These are phyloP conservation scores for Phaseolus coccineus DNA, from an alignment of 331 rosid genomes.

Conservation along the genomic window DNA sequence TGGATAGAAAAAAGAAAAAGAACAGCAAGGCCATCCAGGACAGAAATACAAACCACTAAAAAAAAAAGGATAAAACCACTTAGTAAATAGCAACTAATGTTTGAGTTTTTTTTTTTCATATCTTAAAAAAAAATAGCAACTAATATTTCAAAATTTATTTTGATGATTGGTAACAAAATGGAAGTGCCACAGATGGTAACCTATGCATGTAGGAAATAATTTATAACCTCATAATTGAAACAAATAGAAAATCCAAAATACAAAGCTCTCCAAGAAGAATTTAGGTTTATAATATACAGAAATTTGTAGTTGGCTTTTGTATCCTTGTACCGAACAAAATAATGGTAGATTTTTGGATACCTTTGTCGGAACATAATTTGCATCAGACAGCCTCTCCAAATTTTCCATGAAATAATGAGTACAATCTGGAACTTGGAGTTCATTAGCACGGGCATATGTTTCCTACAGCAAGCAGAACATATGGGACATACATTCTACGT, in stretches of 20 bases:
- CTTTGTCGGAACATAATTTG: conserved; percentile 22
- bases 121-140: not conserved
- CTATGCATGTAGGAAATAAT: not conserved
- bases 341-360: conserved; percentile 2
- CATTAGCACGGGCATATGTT: conserved; percentile 17
- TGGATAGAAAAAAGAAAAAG: not conserved
- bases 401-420: conserved; percentile 20
- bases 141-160: not conserved
- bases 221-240: not conserved
- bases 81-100: not conserved
- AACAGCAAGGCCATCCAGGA: not conserved
- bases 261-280: not conserved
- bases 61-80: too few species aligned
- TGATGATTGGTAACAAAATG: not conserved
- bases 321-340: not conserved
- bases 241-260: not conserved
- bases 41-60: not conserved
- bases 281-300: not conserved
- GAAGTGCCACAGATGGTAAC: not conserved
- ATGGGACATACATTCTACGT: not conserved
- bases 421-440: conserved; percentile 30
- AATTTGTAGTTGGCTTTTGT: not conserved
- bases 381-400: conserved; percentile 16
- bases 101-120: too few species aligned
- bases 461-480: not conserved